Percentiles rank a stretch among this genome's conserved stretches.
phyloP scores from a whole-genome alignment of 2,329 filamentous ascomycete genomes.

The Epicoccum sorghinum region DNA sequence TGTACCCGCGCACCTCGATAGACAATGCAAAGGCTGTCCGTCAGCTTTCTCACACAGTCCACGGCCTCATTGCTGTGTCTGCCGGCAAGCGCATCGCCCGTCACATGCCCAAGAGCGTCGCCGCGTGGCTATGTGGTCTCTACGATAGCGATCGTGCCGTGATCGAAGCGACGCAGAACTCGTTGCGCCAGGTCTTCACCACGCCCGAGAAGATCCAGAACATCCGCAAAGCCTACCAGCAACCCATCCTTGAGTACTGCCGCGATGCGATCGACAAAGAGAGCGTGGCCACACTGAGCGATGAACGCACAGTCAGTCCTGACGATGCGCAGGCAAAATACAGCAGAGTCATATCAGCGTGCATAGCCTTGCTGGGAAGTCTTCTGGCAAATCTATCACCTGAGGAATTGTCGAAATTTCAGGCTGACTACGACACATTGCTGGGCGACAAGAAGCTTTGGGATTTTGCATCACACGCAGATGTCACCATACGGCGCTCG shows the following conservation, averaged over 20 bases:
- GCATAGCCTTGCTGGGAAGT: conserved; percentile 60
- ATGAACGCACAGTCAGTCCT: conserved; percentile 80
- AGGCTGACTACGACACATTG: conserved; percentile 68
- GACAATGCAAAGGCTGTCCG: conserved; percentile 87
- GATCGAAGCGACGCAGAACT: conserved; percentile 76
- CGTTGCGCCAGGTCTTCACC: conserved; percentile 75
- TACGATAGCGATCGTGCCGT: conserved; percentile 85
- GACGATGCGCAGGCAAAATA: conserved; percentile 91
- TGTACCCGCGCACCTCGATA: conserved; percentile 89
- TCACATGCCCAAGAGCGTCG: conserved; percentile 76
- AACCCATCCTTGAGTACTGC: conserved; percentile 81
- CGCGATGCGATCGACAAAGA: conserved; percentile 78
- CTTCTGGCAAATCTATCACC: conserved; percentile 54
- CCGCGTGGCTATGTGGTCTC: conserved; percentile 87
- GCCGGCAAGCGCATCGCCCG: conserved; percentile 83
- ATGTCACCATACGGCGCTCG: conserved; percentile 64
- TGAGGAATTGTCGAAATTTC: conserved; percentile 65
- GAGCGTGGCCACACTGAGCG: conserved; percentile 80
- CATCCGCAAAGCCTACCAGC: conserved; percentile 83
- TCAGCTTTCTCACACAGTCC: conserved; percentile 80
- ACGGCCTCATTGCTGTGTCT: conserved; percentile 64
- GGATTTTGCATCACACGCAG: conserved; percentile 62
- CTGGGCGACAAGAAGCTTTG: conserved; percentile 68
- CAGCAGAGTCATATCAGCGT: conserved; percentile 73
- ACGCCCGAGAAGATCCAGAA: conserved; percentile 77